Conservation (phyloP, 2,329 filamentous ascomycete genomes). For the Sphaerostilbella broomeana region DNA sequence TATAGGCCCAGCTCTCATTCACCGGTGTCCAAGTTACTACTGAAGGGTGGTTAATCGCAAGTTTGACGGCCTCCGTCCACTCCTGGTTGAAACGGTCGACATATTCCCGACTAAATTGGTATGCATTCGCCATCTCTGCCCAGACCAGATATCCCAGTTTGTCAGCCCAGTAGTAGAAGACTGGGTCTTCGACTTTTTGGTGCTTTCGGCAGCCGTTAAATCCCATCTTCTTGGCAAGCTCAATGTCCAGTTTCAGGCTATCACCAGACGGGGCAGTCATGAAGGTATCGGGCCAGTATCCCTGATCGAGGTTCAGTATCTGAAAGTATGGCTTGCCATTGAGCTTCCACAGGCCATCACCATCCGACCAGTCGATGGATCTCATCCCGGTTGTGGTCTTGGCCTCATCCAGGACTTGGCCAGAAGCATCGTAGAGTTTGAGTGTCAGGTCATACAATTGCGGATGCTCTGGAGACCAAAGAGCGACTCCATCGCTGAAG, state of each 20-base stretch:
- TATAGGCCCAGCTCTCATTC: slow-evolving; percentile 60
- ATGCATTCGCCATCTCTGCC: slow-evolving; percentile 60
- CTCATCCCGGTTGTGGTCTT: slow-evolving; percentile 56
- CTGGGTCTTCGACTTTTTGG: slow-evolving; percentile 56
- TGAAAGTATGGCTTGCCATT: slow-evolving; percentile 56
- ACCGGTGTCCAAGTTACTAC: slow-evolving; percentile 62
- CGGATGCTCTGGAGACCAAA: slow-evolving; percentile 56
- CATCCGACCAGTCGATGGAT: slow-evolving; percentile 50
- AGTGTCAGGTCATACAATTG: slow-evolving; percentile 50
- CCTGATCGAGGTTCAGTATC: slow-evolving; percentile 53
- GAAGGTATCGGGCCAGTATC: slow-evolving; percentile 56
- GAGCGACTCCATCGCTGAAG: slow-evolving; percentile 43
- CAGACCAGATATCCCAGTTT: slow-evolving; percentile 55
- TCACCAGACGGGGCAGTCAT: slow-evolving; percentile 49
- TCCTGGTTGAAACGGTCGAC: slow-evolving; percentile 55
- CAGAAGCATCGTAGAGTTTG: slow-evolving; percentile 39
- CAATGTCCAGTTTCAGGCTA: slow-evolving; percentile 45
- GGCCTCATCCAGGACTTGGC: slow-evolving; percentile 46
- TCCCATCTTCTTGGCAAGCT: slow-evolving; percentile 52
- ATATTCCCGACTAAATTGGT: slow-evolving; percentile 54
- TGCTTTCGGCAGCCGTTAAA: slow-evolving; percentile 61
- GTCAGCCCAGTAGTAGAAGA: slow-evolving; percentile 57
- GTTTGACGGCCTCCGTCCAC: slow-evolving; percentile 55
- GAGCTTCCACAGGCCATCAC: slow-evolving; percentile 52
- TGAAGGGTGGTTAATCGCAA: slow-evolving; percentile 60